These are phyloP conservation scores for Plenodomus tracheiphilus DNA, from an alignment of 2,329 filamentous ascomycete genomes.

Conservation along the genomic window DNA sequence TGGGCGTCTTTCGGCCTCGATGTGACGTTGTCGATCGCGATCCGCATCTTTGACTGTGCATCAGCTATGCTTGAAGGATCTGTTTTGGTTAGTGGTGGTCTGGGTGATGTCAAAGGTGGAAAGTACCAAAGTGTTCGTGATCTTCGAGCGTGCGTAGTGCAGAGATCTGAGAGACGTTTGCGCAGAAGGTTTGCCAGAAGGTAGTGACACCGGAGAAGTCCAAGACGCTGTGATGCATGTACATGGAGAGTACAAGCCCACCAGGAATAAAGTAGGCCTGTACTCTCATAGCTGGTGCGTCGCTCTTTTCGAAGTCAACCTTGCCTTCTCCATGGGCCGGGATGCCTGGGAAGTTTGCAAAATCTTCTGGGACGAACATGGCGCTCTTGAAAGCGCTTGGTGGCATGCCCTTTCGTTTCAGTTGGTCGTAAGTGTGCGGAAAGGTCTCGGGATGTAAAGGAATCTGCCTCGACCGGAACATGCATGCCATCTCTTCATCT, in stretches of 20 bases:
- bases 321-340: slow-evolving; percentile 34
- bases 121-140: slow-evolving; percentile 14
- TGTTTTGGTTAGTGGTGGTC: slow-evolving; percentile 16
- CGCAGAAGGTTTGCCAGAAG: slow-evolving; percentile 31
- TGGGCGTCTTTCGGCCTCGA: slow-evolving; percentile 5
- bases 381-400: slow-evolving; percentile 33
- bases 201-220: slow-evolving; percentile 36
- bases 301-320: slow-evolving; percentile 26
- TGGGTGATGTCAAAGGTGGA: neutral
- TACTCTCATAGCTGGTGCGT: slow-evolving; percentile 34
- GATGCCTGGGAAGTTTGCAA: slow-evolving; percentile 30
- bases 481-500: slow-evolving; percentile 14
- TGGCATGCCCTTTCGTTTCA: slow-evolving; percentile 38
- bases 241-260: slow-evolving; percentile 40
- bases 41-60: slow-evolving; percentile 26
- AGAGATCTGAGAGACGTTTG: slow-evolving; percentile 27
- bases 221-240: slow-evolving; percentile 37
- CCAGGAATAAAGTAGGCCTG: slow-evolving; percentile 42
- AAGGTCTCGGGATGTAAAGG: slow-evolving; percentile 17
- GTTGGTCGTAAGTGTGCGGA: slow-evolving; percentile 31
- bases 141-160: slow-evolving; percentile 15
- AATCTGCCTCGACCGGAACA: slow-evolving; percentile 29
- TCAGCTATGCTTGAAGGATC: slow-evolving; percentile 22
- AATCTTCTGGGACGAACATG: slow-evolving; percentile 36
- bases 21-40: slow-evolving; percentile 23